Percentiles rank a stretch among this genome's conserved stretches.
These are phyloP conservation scores for Nakataea oryzae DNA, from an alignment of 2,329 filamentous ascomycete species.

Conservation along the genomic window DNA sequence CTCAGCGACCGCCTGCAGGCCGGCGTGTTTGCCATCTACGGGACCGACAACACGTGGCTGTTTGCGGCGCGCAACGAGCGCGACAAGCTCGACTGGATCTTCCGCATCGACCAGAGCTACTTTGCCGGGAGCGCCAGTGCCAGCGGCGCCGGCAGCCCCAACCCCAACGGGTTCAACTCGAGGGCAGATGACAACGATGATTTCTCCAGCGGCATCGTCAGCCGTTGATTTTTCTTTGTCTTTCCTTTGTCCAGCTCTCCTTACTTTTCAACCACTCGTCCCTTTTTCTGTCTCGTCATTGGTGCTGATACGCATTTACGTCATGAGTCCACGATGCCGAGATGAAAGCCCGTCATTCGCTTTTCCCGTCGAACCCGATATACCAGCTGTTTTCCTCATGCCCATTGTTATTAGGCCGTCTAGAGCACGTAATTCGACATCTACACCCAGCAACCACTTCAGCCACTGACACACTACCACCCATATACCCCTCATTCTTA, in stretches of 20 bases:
- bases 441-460: neutral
- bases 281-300: neutral
- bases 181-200: conserved; percentile 1
- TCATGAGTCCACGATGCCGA: neutral
- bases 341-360: neutral
- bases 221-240: neutral
- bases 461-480: neutral
- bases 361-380: neutral
- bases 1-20: conserved; percentile 50
- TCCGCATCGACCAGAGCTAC: conserved; percentile 80
- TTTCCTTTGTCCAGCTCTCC: neutral
- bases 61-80: conserved; percentile 83
- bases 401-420: neutral
- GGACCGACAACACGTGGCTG: conserved; percentile 87
- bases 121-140: conserved; percentile 34
- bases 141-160: conserved; percentile 27
- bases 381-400: neutral
- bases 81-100: conserved; percentile 95
- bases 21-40: conserved; percentile 89
- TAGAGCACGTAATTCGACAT: neutral
- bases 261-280: neutral
- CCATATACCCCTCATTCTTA: neutral
- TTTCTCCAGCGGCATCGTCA: neutral
- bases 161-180: neutral
- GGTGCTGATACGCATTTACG: neutral